Evolutionary conservation across 1,139 yeast genomes (phyloP).

Genomic region (Pichia sp.): DNA sequence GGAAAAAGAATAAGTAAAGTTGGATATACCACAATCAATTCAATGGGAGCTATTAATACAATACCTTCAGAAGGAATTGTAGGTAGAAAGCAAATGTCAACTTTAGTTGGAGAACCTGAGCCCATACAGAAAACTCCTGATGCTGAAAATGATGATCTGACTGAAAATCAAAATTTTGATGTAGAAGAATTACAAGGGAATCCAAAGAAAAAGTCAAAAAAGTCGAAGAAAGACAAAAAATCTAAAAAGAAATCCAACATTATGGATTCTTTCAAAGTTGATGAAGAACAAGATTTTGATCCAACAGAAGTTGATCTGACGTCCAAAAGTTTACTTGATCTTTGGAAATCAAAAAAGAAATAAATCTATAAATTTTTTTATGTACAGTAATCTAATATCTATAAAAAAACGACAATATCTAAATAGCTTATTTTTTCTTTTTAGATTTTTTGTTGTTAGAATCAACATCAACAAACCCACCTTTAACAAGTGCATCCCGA

Average conservation of each 20-base stretch:
- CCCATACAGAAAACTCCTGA: neutral
- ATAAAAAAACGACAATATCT: neutral
- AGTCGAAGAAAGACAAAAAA: slow-evolving; percentile 12
- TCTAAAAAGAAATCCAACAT: slow-evolving; percentile 16
- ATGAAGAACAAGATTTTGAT: slow-evolving; percentile 7
- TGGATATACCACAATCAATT: slow-evolving; percentile 39
- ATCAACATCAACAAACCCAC: slow-evolving; percentile 39
- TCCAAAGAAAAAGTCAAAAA: slow-evolving; percentile 18
- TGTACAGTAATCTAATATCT: neutral
- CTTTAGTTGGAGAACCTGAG: neutral
- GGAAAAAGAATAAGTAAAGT: slow-evolving; percentile 33
- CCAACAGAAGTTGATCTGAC: slow-evolving; percentile 11
- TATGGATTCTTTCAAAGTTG: slow-evolving; percentile 6
- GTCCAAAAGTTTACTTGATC: slow-evolving; percentile 11
- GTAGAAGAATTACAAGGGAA: neutral
- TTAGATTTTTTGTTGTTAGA: slow-evolving; percentile 15
- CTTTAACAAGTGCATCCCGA: slow-evolving; percentile 70
- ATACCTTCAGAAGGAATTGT: slow-evolving; percentile 2
- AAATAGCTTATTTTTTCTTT: slow-evolving; percentile 15
- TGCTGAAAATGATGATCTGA: neutral
- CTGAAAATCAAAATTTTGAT: neutral
- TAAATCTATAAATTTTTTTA: neutral
- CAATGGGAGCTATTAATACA: slow-evolving; percentile 6
- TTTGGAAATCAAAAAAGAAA: slow-evolving; percentile 17
- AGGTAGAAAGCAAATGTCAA: slow-evolving; percentile 27